phyloP scores from a whole-genome alignment of 768 basidiomycete species.

The Termitomyces sp. region DNA sequence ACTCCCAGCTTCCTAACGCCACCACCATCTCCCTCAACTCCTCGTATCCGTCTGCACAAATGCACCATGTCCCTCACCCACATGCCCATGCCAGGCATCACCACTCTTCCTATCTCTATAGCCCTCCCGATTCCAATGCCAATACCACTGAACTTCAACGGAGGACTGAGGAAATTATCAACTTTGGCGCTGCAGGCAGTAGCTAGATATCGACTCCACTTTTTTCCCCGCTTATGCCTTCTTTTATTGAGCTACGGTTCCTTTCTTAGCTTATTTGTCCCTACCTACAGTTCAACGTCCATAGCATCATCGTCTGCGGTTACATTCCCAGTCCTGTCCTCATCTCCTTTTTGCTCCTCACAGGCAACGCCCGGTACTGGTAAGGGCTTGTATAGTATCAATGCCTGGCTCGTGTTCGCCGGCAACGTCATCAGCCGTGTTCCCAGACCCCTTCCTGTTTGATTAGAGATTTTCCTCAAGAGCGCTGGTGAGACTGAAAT shows the following conservation, averaged over 20 bases:
- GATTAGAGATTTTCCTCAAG: slow-evolving; percentile 39
- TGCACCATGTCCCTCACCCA: slow-evolving; percentile 80
- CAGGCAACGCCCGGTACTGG: slow-evolving; percentile 14
- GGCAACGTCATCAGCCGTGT: slow-evolving; percentile 12
- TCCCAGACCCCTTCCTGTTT: slow-evolving; percentile 7
- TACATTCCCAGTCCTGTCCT: slow-evolving; percentile 4
- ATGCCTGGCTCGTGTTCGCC: slow-evolving; percentile 34
- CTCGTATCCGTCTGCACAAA: slow-evolving; percentile 50
- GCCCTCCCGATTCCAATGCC: slow-evolving; percentile 28
- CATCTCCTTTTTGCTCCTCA: slow-evolving; percentile 13
- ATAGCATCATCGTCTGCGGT: slow-evolving; percentile 39
- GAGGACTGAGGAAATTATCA: slow-evolving; percentile 43
- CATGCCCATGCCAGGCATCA: slow-evolving; percentile 75
- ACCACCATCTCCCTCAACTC: slow-evolving; percentile 41
- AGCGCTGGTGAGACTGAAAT: slow-evolving; percentile 40
- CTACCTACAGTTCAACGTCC: slow-evolving; percentile 41
- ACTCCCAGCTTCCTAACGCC: slow-evolving; percentile 11
- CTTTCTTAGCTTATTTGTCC: slow-evolving; percentile 4
- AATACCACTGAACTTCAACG: slow-evolving; percentile 33
- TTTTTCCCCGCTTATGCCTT: slow-evolving; percentile 13
- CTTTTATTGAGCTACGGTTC: neutral
- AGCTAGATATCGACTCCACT: slow-evolving; percentile 10
- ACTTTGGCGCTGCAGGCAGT: slow-evolving; percentile 31
- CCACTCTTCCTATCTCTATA: slow-evolving; percentile 41
- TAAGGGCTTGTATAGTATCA: slow-evolving; percentile 50